Conservation (phyloP, 2,329 filamentous ascomycete species). For the Thyridium curvatum region DNA sequence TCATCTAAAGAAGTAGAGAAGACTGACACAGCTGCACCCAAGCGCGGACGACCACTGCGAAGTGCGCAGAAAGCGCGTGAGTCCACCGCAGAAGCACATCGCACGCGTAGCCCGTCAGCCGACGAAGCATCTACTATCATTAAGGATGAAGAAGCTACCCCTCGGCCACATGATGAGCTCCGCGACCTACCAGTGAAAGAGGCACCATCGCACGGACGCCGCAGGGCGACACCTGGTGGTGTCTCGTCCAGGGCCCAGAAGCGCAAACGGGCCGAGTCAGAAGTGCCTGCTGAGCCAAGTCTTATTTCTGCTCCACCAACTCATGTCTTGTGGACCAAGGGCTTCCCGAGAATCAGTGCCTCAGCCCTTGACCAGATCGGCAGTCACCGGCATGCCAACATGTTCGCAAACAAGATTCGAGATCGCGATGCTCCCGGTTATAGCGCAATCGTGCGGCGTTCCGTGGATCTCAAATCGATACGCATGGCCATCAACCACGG, state of each 20-base stretch:
- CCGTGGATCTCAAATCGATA: conserved; percentile 73
- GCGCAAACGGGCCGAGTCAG: conserved; percentile 51
- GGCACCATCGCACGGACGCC: conserved; percentile 32
- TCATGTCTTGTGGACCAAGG: conserved; percentile 69
- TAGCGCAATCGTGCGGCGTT: conserved; percentile 64
- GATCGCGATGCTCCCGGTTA: conserved; percentile 74
- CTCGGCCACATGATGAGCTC: conserved; percentile 45
- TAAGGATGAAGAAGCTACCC: conserved; percentile 55
- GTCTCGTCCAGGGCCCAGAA: conserved; percentile 35
- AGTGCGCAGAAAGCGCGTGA: not conserved
- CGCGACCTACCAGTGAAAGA: conserved; percentile 52
- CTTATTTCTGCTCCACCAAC: conserved; percentile 39
- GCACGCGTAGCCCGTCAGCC: conserved; percentile 8
- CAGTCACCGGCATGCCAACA: conserved; percentile 71
- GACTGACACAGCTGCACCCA: conserved; percentile 12
- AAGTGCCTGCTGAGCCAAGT: conserved; percentile 26
- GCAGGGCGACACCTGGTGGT: conserved; percentile 27
- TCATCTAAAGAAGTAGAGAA: conserved; percentile 19
- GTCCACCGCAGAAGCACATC: not conserved
- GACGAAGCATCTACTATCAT: conserved; percentile 41
- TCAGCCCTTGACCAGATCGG: conserved; percentile 71
- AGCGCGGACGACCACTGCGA: conserved; percentile 3
- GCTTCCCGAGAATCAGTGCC: conserved; percentile 66
- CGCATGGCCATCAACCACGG: conserved; percentile 70
- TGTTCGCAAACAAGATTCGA: conserved; percentile 70